These are phyloP conservation scores for Pseudonitzschia pungens DNA, from an alignment of 108 stramenopile species.

Conservation along the genomic window DNA sequence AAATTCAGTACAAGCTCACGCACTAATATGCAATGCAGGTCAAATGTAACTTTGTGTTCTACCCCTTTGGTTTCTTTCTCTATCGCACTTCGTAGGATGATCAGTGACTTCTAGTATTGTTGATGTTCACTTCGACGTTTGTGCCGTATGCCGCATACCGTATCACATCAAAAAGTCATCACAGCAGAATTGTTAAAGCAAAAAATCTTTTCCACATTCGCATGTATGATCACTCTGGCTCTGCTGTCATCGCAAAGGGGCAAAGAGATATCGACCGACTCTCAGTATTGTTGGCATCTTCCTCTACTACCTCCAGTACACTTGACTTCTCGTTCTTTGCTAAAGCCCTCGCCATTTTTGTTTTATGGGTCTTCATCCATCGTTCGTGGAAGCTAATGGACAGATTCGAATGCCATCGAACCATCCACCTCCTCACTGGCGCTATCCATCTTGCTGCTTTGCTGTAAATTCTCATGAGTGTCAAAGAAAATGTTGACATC, in stretches of 20 bases:
- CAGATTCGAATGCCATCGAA: conserved; percentile 36
- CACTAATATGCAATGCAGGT: too few relatives aligned
- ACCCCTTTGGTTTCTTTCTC: too few relatives aligned
- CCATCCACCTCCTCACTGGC: conserved; percentile 30
- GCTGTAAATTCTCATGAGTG: conserved; percentile 48
- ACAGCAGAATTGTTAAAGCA: too few relatives aligned
- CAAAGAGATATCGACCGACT: conserved; percentile 22
- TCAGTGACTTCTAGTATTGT: too few relatives aligned
- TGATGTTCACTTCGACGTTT: too few relatives aligned
- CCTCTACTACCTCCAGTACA: conserved; percentile 13
- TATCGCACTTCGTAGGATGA: too few relatives aligned
- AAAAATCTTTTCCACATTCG: not conserved
- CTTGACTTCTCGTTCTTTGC: conserved; percentile 20
- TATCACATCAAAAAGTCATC: too few relatives aligned
- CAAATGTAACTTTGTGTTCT: too few relatives aligned
- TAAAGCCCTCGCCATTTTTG: conserved; percentile 47
- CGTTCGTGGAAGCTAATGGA: conserved; percentile 32
- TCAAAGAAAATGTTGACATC: conserved; percentile 35
- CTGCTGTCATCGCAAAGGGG: conserved; percentile 66
- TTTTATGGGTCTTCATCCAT: conserved; percentile 47
- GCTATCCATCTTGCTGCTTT: conserved; percentile 37
- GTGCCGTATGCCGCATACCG: too few relatives aligned
- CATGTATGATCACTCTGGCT: not conserved
- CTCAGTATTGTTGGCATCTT: conserved; percentile 10
- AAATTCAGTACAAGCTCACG: too few relatives aligned